phyloP scores from a whole-genome alignment of 176 grass and related monocot genomes.

The Musa itinerans region DNA sequence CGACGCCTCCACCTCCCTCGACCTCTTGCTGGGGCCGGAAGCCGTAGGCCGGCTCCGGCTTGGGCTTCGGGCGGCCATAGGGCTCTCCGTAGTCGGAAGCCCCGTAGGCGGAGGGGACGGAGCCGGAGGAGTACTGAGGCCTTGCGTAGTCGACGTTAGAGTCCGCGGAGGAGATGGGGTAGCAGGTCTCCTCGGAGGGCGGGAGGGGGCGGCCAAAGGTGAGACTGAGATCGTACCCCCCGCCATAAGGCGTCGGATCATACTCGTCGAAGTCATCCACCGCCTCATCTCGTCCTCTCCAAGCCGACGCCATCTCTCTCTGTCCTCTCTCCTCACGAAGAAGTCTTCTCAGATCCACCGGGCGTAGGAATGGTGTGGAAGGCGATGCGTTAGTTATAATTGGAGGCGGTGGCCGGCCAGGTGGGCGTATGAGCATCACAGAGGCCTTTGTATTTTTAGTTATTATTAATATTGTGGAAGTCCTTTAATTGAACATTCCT shows the following conservation, averaged over 20 bases:
- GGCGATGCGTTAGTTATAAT: too few species aligned
- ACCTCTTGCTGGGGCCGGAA: conserved; percentile 59
- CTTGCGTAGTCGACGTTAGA: conserved; percentile 27
- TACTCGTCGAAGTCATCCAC: conserved; percentile 73
- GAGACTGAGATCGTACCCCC: conserved; percentile 64
- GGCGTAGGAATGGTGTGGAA: too few species aligned
- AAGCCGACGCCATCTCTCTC: neutral
- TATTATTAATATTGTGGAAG: too few species aligned
- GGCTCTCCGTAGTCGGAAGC: neutral
- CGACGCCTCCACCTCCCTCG: neutral
- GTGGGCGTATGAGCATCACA: too few species aligned
- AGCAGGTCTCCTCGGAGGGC: conserved; percentile 75
- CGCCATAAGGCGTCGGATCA: conserved; percentile 84
- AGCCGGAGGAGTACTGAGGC: conserved; percentile 31
- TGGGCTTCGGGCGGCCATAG: conserved; percentile 22
- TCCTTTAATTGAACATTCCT: too few species aligned
- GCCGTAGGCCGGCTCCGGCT: conserved; percentile 43
- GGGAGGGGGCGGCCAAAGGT: conserved; percentile 62
- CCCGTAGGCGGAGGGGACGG: conserved; percentile 27
- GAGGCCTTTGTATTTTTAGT: too few species aligned
- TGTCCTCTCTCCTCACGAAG: too few species aligned
- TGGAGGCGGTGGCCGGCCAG: too few species aligned
- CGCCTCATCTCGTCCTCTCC: neutral
- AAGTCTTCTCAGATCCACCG: too few species aligned
- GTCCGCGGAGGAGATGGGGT: conserved; percentile 42